phyloP scores from a whole-genome alignment of 257 asterid genomes.

The Ocimum tenuiflorum region DNA sequence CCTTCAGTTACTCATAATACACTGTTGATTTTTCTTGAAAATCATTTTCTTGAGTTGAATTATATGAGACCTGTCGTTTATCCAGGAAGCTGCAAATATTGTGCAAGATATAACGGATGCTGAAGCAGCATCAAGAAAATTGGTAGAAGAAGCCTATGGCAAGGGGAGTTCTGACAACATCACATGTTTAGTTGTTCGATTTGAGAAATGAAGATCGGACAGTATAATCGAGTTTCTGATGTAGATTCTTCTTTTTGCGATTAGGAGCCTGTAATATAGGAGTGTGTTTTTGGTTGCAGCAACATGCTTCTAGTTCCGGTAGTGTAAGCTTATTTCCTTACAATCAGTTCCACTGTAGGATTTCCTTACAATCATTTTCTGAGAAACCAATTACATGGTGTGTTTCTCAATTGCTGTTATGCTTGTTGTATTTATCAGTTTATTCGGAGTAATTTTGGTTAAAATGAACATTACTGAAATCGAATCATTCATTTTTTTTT shows the following conservation, averaged over 20 bases:
- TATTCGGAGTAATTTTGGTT: no score
- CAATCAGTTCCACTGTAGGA: neutral
- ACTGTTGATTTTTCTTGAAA: no score
- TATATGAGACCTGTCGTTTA: neutral
- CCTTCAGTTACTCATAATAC: neutral
- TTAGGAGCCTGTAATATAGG: neutral
- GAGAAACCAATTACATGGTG: no score
- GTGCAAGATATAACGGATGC: slow-evolving; percentile 55
- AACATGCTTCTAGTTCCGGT: neutral
- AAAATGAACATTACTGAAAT: no score
- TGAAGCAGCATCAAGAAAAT: slow-evolving; percentile 62
- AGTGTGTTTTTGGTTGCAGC: neutral
- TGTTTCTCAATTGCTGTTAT: no score
- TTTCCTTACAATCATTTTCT: neutral
- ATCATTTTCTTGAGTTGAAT: neutral
- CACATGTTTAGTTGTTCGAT: slow-evolving; percentile 68
- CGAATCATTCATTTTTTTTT: no score
- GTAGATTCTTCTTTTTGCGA: neutral
- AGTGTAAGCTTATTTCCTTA: neutral
- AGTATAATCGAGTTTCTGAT: neutral
- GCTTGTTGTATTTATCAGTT: no score
- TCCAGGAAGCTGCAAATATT: slow-evolving; percentile 65
- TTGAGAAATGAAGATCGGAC: slow-evolving; percentile 28
- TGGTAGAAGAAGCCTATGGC: slow-evolving; percentile 53
- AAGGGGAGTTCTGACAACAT: slow-evolving; percentile 73